Conservation (phyloP, 257 asterid genomes). For the Solanum infundibuliforme region DNA sequence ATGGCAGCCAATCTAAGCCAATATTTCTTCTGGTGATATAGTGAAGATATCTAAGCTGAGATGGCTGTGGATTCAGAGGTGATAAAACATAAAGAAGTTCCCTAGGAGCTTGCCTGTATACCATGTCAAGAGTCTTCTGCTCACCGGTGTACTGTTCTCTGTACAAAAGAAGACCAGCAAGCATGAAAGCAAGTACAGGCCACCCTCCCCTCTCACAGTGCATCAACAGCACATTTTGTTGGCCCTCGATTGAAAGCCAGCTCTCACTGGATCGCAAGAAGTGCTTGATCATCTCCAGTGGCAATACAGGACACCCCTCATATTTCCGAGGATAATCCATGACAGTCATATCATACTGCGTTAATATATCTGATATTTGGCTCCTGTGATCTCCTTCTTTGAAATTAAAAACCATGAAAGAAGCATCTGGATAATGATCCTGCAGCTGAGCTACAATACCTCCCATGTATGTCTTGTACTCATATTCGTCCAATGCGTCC, state of each 20-base stretch:
- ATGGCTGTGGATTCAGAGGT: slow-evolving; percentile 92
- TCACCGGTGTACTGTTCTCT: slow-evolving; percentile 87
- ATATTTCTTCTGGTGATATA: slow-evolving; percentile 73
- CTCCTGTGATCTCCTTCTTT: slow-evolving; percentile 86
- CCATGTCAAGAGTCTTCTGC: slow-evolving; percentile 97
- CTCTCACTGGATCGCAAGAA: slow-evolving; percentile 96
- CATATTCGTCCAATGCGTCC: slow-evolving; percentile 75
- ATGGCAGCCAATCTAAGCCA: slow-evolving; percentile 87
- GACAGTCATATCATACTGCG: slow-evolving; percentile 94
- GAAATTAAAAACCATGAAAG: slow-evolving; percentile 97
- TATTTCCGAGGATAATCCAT: slow-evolving; percentile 96
- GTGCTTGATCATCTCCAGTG: slow-evolving; percentile 96
- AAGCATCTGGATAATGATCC: slow-evolving; percentile 94
- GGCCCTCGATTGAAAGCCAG: slow-evolving; percentile 97
- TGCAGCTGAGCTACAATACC: slow-evolving; percentile 96
- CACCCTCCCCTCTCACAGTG: slow-evolving; percentile 99
- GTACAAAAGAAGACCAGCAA: slow-evolving; percentile 94
- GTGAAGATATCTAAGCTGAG: slow-evolving; percentile 97
- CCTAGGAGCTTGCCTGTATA: slow-evolving; percentile 90
- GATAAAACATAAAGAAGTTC: slow-evolving; percentile 94
- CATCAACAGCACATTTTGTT: slow-evolving; percentile 91
- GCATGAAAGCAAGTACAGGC: slow-evolving; percentile 99
- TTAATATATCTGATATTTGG: slow-evolving; percentile 71
- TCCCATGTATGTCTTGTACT: slow-evolving; percentile 75
- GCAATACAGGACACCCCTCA: slow-evolving; percentile 85